Percentiles rank a stretch among this genome's conserved stretches.
Conservation (phyloP, 192 early-diverging fungal genomes). For the Rhizophagus prolifer region DNA sequence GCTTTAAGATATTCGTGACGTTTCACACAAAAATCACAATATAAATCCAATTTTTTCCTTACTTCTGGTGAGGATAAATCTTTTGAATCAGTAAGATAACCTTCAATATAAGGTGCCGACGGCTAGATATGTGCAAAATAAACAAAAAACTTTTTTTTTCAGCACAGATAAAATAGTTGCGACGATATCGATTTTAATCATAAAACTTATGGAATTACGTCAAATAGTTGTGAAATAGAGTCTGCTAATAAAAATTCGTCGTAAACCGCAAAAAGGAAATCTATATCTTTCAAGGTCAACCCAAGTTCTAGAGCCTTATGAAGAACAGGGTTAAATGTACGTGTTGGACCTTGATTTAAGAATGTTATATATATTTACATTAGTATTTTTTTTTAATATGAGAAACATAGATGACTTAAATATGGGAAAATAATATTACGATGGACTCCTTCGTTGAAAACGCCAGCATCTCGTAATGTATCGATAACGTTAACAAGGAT, state of each 20-base stretch:
- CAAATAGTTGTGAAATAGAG: constrained; percentile 22
- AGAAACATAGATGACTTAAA: background rate
- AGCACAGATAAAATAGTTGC: background rate
- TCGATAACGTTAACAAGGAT: constrained; percentile 17
- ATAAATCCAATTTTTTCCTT: constrained; percentile 25
- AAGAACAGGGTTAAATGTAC: constrained; percentile 3
- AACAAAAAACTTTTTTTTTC: background rate
- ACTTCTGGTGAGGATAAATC: background rate
- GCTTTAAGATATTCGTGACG: constrained; percentile 22
- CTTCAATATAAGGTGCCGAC: constrained; percentile 24
- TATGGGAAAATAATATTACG: constrained; percentile 1
- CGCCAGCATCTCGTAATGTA: constrained; percentile 9
- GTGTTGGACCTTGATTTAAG: background rate
- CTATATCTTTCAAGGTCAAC: constrained; percentile 11
- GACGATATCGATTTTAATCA: background rate
- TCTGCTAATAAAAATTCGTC: constrained; percentile 23
- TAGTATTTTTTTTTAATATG: background rate
- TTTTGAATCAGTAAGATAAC: constrained; percentile 8
- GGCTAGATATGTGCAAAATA: background rate
- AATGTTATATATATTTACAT: background rate
- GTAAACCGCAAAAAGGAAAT: constrained; percentile 24
- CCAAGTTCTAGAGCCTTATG: constrained; percentile 24
- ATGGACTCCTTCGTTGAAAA: constrained; percentile 10
- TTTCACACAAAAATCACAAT: constrained; percentile 23
- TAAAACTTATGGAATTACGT: background rate